Base-by-base conservation (phyloP, 441 rosid species). In the Dalechampia spathulata region DNA sequence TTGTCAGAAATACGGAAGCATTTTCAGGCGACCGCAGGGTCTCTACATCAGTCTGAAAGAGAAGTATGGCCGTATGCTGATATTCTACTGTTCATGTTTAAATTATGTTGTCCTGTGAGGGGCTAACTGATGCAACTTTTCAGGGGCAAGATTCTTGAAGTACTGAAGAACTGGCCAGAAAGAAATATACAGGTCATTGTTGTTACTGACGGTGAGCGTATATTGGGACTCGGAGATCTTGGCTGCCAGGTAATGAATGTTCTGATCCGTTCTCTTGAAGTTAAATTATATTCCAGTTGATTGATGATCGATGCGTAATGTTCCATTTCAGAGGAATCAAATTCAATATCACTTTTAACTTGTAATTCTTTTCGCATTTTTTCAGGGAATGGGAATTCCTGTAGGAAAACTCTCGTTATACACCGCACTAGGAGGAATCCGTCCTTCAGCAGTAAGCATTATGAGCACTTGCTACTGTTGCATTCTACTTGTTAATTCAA, bases 301-400 rank as follows among this genome's bases (percentile, higher is more conserved):
- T 17, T n/a, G n/a, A n/a, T n/a, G n/a, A n/a, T n/a, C n/a, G n/a
- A n/a, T n/a, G n/a, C n/a, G n/a, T n/a, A n/a, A n/a, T n/a, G n/a
- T n/a, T n/a, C n/a, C n/a, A n/a, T n/a, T 10, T 30, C 26, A 27
- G 36, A 6, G 11, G 12, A 12, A 30, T n/a, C 46, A 44, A 40
- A 17, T 56, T 20, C 15, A 12, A 17, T 50, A 52, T 41, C 22
- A 19, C 55, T 50, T 19, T 50, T 14, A 34, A 47, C 57, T 61
- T 32, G 41, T 21, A 19, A 22, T 25, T 37, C 34, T 55, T 40
- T 16, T 55, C n/a, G 17, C 32, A 58, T 4, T n/a, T n/a, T 69
- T 49, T 47, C 81, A 92, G 94, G 97, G 97, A 75, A 92, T 22
- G 97, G 99, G 99, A 23, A 92, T 92, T 67, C 99, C 99, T 53